These are phyloP conservation scores for Omphalotus guepiniiformis DNA, from an alignment of 768 basidiomycete genomes.

Conservation along the genomic window DNA sequence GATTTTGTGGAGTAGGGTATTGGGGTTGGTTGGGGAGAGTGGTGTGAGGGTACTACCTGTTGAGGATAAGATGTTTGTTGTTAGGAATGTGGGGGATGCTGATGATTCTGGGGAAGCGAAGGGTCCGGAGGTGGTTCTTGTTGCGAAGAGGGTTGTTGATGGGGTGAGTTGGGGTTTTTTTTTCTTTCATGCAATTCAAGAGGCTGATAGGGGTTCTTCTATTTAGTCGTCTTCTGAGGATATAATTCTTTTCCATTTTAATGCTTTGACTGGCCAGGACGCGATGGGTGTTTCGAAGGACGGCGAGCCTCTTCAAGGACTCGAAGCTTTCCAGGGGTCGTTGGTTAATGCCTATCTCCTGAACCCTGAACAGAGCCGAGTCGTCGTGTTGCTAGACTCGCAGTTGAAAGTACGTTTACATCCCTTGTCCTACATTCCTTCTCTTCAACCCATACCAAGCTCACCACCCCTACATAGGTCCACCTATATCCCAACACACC, in stretches of 20 bases:
- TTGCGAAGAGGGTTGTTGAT: slow-evolving; percentile 56
- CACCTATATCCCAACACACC: slow-evolving; percentile 65
- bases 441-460: not conserved
- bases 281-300: slow-evolving; percentile 26
- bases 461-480: slow-evolving; percentile 35
- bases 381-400: slow-evolving; percentile 68
- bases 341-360: slow-evolving; percentile 56
- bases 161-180: slow-evolving; percentile 51
- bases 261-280: slow-evolving; percentile 78
- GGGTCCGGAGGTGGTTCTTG: slow-evolving; percentile 54
- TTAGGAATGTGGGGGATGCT: slow-evolving; percentile 42
- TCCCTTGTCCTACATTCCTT: not conserved
- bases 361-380: slow-evolving; percentile 36
- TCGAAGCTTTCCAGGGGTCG: slow-evolving; percentile 57
- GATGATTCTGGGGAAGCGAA: slow-evolving; percentile 23
- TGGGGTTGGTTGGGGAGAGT: slow-evolving; percentile 66
- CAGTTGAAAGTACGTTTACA: slow-evolving; percentile 60
- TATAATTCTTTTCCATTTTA: slow-evolving; percentile 72
- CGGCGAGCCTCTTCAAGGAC: slow-evolving; percentile 47
- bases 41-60: slow-evolving; percentile 55
- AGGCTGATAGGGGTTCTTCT: slow-evolving; percentile 7
- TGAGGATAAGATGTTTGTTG: slow-evolving; percentile 51
- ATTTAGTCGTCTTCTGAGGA: slow-evolving; percentile 50
- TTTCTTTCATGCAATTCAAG: not conserved
- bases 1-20: slow-evolving; percentile 74